phyloP scores from a whole-genome alignment of 2,329 filamentous ascomycete genomes.

The Cladosporium austrohemisphaericum region DNA sequence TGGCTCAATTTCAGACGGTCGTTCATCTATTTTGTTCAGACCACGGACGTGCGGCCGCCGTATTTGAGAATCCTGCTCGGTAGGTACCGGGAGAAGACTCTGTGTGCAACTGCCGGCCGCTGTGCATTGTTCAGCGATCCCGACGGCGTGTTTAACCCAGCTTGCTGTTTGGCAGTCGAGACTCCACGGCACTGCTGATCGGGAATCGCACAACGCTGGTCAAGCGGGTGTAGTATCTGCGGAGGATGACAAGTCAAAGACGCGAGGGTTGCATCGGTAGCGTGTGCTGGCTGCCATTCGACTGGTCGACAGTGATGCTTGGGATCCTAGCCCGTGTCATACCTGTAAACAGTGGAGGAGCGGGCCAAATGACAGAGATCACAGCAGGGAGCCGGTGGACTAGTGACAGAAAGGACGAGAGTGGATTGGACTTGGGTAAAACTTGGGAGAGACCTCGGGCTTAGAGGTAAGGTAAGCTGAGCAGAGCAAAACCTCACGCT shows the following conservation, averaged over 20 bases:
- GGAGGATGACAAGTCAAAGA: conserved; percentile 6
- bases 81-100: not conserved
- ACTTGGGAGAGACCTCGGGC: not conserved
- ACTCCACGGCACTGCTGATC: not conserved
- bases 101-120: conserved; percentile 8
- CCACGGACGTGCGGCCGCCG: not conserved
- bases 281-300: conserved; percentile 8
- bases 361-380: conserved; percentile 3
- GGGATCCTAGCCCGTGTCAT: conserved; percentile 4
- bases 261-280: conserved; percentile 10
- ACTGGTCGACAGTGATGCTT: conserved; percentile 3
- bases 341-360: not conserved
- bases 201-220: not conserved
- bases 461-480: not conserved
- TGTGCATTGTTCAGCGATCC: conserved; percentile 9
- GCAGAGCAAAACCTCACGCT: conserved; percentile 8
- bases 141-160: not conserved
- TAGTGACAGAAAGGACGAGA: not conserved
- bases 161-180: not conserved
- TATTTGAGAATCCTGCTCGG: not conserved
- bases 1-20: not conserved
- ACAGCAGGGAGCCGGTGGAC: not conserved
- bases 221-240: no score
- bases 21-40: not conserved
- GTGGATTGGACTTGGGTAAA: not conserved